Evolutionary conservation across 352 stramenopile genomes (phyloP).

Genomic region (Phytophthora hybrid): DNA sequence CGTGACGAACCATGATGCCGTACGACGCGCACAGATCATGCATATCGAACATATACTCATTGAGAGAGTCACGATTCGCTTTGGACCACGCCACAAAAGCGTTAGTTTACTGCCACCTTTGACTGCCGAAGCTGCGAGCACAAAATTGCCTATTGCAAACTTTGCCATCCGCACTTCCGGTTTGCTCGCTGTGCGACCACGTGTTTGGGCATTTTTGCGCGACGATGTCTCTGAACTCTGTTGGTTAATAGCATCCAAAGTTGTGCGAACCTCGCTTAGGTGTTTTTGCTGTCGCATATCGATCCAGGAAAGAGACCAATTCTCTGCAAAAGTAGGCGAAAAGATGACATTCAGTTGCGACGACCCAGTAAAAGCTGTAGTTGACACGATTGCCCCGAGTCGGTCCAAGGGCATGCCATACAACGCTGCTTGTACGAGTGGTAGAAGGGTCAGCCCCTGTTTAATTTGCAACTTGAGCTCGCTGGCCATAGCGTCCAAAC

Average conservation of each 20-base stretch:
- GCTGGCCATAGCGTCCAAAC: neutral
- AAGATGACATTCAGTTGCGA: neutral
- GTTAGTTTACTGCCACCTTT: neutral
- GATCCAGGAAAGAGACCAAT: neutral
- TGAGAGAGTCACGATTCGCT: neutral
- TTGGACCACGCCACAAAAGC: neutral
- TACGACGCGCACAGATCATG: neutral
- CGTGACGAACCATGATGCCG: neutral
- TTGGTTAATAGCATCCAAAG: neutral
- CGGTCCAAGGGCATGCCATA: conserved; percentile 20
- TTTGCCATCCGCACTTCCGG: neutral
- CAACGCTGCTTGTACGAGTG: conserved; percentile 21
- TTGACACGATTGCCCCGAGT: neutral
- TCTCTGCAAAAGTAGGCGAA: neutral
- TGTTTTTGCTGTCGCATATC: neutral
- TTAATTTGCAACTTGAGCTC: neutral
- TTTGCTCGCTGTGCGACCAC: neutral
- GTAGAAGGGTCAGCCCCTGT: neutral
- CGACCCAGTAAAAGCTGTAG: conserved; percentile 21
- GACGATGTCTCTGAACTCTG: neutral
- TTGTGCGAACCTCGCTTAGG: neutral
- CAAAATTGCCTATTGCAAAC: neutral
- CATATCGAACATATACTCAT: neutral
- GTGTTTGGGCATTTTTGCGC: neutral
- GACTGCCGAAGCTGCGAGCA: neutral